A percentile compares a stretch with the other conserved stretches of the same genome.
Conservation (phyloP, 805 yeast genomes). For the Cyberlindnera lachancei region DNA sequence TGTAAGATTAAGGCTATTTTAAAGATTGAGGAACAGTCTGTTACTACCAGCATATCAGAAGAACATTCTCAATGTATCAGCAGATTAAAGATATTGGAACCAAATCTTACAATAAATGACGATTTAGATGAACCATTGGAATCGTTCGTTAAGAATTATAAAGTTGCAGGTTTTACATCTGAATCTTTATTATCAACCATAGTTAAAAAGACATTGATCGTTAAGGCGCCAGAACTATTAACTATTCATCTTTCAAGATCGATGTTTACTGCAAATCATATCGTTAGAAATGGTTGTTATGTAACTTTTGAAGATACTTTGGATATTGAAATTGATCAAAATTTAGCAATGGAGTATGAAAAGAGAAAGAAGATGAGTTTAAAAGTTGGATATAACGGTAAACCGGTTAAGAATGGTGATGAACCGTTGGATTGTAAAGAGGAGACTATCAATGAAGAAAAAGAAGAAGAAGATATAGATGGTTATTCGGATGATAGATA, state of each 20-base stretch:
- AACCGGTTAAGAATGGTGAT: slow-evolving; percentile 6
- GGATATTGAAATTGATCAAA: slow-evolving; percentile 39
- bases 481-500: slow-evolving; percentile 22
- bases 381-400: slow-evolving; percentile 5
- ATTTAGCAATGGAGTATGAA: slow-evolving; percentile 22
- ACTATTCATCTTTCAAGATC: slow-evolving; percentile 86
- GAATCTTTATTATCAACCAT: slow-evolving; percentile 53
- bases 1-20: slow-evolving; percentile 51
- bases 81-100: slow-evolving; percentile 29
- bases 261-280: slow-evolving; percentile 56
- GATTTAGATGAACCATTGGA: slow-evolving; percentile 50
- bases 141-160: slow-evolving; percentile 39
- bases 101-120: slow-evolving; percentile 47
- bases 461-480: slow-evolving; percentile 51
- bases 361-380: slow-evolving; percentile 19
- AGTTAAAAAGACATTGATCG: slow-evolving; percentile 52
- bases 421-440: slow-evolving; percentile 13
- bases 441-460: slow-evolving; percentile 26
- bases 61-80: slow-evolving; percentile 28
- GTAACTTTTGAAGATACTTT: slow-evolving; percentile 55
- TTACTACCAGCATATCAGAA: slow-evolving; percentile 12
- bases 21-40: slow-evolving; percentile 24
- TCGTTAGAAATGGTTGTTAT: slow-evolving; percentile 68
- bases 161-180: slow-evolving; percentile 35
- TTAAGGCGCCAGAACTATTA: slow-evolving; percentile 62